Evolutionary conservation across 306 rosid genomes (phyloP).

Genomic region (Ceratonia siliqua): DNA sequence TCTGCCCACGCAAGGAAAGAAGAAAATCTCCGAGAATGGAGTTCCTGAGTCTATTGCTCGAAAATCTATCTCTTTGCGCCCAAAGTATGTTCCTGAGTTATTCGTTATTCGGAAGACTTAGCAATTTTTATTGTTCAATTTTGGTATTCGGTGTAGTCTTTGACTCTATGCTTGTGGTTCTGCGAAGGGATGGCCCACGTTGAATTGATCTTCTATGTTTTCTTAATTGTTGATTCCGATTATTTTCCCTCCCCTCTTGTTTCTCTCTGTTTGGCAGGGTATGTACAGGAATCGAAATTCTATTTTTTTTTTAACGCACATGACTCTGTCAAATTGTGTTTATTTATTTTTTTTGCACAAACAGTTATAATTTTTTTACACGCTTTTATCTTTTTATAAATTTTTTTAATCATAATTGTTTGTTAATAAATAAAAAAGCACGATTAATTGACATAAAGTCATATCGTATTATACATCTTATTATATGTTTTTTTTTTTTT

Average conservation of each 20-base stretch:
- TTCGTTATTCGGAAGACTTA: background rate
- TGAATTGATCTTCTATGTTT: background rate
- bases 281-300: background rate
- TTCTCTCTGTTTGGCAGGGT: background rate
- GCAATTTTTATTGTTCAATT: background rate
- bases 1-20: slow-evolving; percentile 43
- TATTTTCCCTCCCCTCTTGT: background rate
- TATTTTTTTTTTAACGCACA: background rate
- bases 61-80: slow-evolving; percentile 57
- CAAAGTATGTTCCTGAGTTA: slow-evolving; percentile 41
- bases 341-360: no score
- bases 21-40: slow-evolving; percentile 56
- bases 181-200: background rate
- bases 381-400: no score
- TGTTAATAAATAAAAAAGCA: no score
- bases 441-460: no score
- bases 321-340: no score
- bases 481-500: background rate
- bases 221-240: background rate
- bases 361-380: no score
- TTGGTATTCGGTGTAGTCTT: background rate
- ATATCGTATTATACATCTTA: no score
- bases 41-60: slow-evolving; percentile 41
- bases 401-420: no score
- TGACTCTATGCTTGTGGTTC: background rate